Percentiles rank a stretch among this genome's conserved stretches.
Evolutionary conservation across 306 rosid genomes (phyloP).

Genomic region (Acacia acuminata): DNA sequence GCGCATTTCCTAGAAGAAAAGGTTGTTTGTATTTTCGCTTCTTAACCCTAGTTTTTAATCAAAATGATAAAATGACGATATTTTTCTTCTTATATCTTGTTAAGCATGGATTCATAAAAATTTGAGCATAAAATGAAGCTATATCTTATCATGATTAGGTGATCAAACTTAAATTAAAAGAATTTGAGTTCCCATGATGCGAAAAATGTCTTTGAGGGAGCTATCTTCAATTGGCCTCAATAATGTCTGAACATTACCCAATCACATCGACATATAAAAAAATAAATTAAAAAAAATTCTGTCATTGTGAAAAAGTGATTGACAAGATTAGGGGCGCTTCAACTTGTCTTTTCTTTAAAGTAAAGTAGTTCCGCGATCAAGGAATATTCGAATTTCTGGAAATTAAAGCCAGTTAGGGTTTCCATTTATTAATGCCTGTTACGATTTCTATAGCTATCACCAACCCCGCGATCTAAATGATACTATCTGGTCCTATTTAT

Average conservation of each 20-base stretch:
- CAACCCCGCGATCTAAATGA: neutral
- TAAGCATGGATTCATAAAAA: neutral
- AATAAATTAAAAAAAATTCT: neutral
- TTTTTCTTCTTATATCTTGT: neutral
- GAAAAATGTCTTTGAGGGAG: too few species aligned
- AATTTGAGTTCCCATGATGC: too few species aligned
- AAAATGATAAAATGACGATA: neutral
- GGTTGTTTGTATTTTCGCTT: too few species aligned
- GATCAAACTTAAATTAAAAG: neutral
- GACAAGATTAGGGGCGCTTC: neutral
- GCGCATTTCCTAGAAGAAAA: too few species aligned
- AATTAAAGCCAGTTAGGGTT: neutral
- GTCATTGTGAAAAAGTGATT: neutral
- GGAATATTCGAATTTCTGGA: neutral
- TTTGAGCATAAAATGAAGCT: neutral
- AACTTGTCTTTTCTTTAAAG: neutral
- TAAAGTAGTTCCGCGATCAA: neutral
- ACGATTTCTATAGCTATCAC: neutral
- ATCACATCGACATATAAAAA: too few species aligned
- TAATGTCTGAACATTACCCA: too few species aligned
- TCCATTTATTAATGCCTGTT: neutral
- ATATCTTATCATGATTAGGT: neutral
- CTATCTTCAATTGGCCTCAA: too few species aligned
- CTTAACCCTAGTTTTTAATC: too few species aligned
- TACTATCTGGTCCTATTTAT: too few species aligned